Base-by-base conservation (phyloP, 306 rosid species). In the Astragalus membranaceus region DNA sequence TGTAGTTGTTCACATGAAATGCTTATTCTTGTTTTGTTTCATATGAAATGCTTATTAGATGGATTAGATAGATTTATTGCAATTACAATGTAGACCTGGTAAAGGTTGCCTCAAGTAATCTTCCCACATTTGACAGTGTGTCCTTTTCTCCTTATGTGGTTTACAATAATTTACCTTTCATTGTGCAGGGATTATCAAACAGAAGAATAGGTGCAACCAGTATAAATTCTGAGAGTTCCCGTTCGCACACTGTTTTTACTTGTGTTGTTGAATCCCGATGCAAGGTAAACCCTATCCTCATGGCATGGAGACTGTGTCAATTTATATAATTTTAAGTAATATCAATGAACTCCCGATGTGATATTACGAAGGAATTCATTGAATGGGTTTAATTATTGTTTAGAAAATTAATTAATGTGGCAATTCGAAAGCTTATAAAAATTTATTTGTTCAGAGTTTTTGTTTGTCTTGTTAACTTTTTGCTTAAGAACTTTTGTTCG, bases 201-300 rank as follows among this genome's bases (percentile, higher is more conserved):
- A 89, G 97, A 82, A 91, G 99, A 80, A 82, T 86, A 41, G 97
- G 99, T 75, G 90, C 96, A 79, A 95, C 99, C 62, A 91, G 97
- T 76, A 85, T 95, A 73, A 95, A 95, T 80, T 86, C 97, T 44
- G 99, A 95, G 85, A 95, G 99, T 84, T 95, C 99, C 44, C 96
- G 99, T 48, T 95, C 99, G 36, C 99, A 95, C 72, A 95, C 99
- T 77, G 99, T 95, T 83, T 95, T 95, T 50, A 89, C 95, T 44
- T 95, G 99, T 79, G 95, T 95, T 74, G 88, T 95, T 11, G 96
- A 91, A 85, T 95, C 97, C 54, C 95, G 87, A 76, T 84, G 85
- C 90, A 95, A 91, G 97, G 99, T 95, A 32, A 70, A 54, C 56
- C 32, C 14, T 5, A 70, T 13, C 46, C 72, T 70, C 54, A 66